Evolutionary conservation across 1,284 basidiomycete species (phyloP).

Genomic region (Puccinia brachypodii): DNA sequence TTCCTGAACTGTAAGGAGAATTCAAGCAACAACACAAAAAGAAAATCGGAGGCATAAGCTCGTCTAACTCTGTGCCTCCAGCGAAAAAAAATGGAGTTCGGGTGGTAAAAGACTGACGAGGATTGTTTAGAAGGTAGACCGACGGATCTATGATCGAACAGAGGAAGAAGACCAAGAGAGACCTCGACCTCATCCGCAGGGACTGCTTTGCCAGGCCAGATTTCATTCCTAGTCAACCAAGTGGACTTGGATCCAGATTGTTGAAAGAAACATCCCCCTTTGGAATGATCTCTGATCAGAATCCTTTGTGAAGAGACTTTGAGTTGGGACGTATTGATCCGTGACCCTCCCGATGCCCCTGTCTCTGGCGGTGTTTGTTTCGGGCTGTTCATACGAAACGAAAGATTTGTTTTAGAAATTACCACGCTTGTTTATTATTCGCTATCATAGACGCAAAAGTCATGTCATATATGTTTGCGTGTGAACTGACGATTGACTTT

Average conservation of each 20-base stretch:
- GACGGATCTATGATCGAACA: not conserved
- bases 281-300: not conserved
- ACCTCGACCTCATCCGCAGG: constrained; percentile 18
- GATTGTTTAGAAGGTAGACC: not conserved
- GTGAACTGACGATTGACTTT: constrained; percentile 1
- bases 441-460: not conserved
- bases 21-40: no score
- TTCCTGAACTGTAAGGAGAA: not conserved
- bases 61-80: not conserved
- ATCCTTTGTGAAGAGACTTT: constrained; percentile 24
- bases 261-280: constrained; percentile 1
- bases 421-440: not conserved
- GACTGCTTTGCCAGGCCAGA: constrained; percentile 38
- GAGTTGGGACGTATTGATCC: not conserved
- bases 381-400: not conserved
- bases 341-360: not conserved
- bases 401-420: not conserved
- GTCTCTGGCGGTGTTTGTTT: not conserved
- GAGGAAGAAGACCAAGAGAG: not conserved
- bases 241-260: constrained; percentile 26
- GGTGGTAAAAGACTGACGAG: not conserved
- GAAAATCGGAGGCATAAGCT: not conserved
- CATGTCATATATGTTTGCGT: not conserved
- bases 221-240: constrained; percentile 38
- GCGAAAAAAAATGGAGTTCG: not conserved